Evolutionary conservation across 1,284 basidiomycete species (phyloP).

Genomic region (Ceratobasidium sp.): DNA sequence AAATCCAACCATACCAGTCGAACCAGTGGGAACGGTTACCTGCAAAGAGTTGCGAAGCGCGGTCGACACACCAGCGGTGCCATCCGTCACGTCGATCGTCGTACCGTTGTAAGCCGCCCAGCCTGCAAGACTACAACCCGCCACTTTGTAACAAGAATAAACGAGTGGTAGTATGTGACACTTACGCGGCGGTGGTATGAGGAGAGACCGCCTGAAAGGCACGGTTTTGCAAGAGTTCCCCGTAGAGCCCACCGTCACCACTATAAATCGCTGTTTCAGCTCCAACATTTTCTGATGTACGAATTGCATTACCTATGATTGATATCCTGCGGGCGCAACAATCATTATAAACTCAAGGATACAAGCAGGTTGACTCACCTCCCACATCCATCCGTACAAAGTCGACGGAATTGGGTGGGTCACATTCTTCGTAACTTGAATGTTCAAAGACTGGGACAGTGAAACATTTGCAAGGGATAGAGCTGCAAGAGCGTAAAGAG

Average conservation of each 20-base stretch:
- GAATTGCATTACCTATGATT: slow-evolving; percentile 38
- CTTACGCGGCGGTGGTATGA: slow-evolving; percentile 43
- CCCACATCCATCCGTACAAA: slow-evolving; percentile 49
- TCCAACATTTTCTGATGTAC: too few relatives aligned
- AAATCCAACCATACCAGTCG: slow-evolving; percentile 24
- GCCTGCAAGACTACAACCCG: slow-evolving; percentile 8
- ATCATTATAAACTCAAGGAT: neutral
- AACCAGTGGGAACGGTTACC: slow-evolving; percentile 22
- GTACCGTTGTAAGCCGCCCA: slow-evolving; percentile 29
- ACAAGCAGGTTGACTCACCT: neutral
- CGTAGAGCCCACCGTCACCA: slow-evolving; percentile 50
- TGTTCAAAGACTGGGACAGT: slow-evolving; percentile 28
- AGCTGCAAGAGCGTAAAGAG: neutral
- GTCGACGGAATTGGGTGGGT: slow-evolving; percentile 45
- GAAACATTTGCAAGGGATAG: slow-evolving; percentile 2
- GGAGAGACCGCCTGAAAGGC: slow-evolving; percentile 40
- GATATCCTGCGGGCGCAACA: slow-evolving; percentile 37
- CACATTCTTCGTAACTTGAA: slow-evolving; percentile 42
- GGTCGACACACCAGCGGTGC: slow-evolving; percentile 9
- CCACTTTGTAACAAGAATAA: neutral
- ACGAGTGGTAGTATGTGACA: neutral
- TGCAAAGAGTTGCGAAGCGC: slow-evolving; percentile 40
- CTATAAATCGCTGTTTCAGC: slow-evolving; percentile 2
- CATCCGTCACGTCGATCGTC: slow-evolving; percentile 29
- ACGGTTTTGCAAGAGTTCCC: slow-evolving; percentile 46